Evolutionary conservation across 192 early-diverging fungal species (phyloP).

Genomic region (Physocladia obscura): DNA sequence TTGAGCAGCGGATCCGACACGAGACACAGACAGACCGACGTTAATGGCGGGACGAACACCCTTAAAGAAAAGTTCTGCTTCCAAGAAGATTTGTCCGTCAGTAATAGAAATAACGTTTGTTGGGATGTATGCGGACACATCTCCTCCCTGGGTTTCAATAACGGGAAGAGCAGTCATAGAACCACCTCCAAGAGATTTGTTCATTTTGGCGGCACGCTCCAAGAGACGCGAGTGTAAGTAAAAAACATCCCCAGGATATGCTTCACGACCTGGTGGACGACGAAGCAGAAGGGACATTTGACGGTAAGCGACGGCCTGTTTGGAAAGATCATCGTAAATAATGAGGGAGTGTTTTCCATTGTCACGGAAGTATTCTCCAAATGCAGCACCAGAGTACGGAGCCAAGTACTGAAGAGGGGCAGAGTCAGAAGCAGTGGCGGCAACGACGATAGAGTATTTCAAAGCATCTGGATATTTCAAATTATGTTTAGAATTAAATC

Average conservation of each 20-base stretch:
- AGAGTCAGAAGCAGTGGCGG: conserved; percentile 98
- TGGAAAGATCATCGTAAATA: conserved; percentile 99
- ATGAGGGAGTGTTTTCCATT: conserved; percentile 97
- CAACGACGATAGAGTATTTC: conserved; percentile 98
- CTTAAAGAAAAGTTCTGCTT: conserved; percentile 99
- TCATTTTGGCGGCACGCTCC: conserved; percentile 99
- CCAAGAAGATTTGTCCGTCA: conserved; percentile 99
- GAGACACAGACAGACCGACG: conserved; percentile 99
- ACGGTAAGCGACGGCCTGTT: conserved; percentile 99
- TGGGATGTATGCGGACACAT: conserved; percentile 99
- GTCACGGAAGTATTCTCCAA: conserved; percentile 99
- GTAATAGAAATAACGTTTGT: conserved; percentile 99
- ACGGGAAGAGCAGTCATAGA: conserved; percentile 98
- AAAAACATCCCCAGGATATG: conserved; percentile 99
- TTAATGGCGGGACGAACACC: conserved; percentile 99
- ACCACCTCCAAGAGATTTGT: conserved; percentile 90
- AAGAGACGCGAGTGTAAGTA: conserved; percentile 99
- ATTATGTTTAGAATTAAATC: neutral
- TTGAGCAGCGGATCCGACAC: conserved; percentile 99
- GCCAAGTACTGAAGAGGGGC: conserved; percentile 98
- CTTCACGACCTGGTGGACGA: conserved; percentile 99
- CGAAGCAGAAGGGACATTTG: conserved; percentile 99
- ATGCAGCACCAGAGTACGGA: conserved; percentile 97
- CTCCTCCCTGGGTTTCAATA: conserved; percentile 99
- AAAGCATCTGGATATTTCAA: conserved; percentile 68